These are phyloP conservation scores for Dalechampia spathulata DNA, from an alignment of 441 rosid genomes.

Conservation along the genomic window DNA sequence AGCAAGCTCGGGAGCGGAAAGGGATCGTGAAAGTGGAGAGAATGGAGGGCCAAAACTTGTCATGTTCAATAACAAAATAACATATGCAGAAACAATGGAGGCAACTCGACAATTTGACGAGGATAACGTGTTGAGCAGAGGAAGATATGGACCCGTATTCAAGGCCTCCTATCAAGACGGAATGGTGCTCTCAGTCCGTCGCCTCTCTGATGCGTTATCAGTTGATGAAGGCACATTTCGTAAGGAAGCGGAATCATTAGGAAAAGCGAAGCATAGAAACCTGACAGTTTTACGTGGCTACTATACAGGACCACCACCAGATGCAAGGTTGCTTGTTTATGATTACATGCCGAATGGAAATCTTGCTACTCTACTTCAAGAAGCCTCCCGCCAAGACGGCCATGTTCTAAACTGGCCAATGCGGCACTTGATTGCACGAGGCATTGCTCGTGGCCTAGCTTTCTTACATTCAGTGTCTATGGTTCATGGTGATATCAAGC, in stretches of 20 bases:
- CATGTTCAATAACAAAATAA: slow-evolving; percentile 91
- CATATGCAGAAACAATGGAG: slow-evolving; percentile 79
- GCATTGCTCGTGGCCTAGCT: slow-evolving; percentile 83
- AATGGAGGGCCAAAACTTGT: slow-evolving; percentile 88
- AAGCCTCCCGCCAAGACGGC: slow-evolving; percentile 96
- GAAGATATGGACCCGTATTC: slow-evolving; percentile 73
- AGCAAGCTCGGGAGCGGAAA: slow-evolving; percentile 73
- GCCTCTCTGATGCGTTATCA: slow-evolving; percentile 65
- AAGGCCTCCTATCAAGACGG: slow-evolving; percentile 84
- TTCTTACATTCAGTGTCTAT: slow-evolving; percentile 69
- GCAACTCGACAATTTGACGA: slow-evolving; percentile 89
- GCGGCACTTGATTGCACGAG: slow-evolving; percentile 96
- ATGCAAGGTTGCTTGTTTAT: slow-evolving; percentile 70
- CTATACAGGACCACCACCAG: slow-evolving; percentile 66
- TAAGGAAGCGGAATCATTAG: slow-evolving; percentile 80
- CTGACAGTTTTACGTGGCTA: slow-evolving; percentile 88
- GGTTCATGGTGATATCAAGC: slow-evolving; percentile 83
- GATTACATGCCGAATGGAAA: slow-evolving; percentile 99
- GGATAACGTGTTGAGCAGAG: slow-evolving; percentile 89
- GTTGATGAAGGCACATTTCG: slow-evolving; percentile 63
- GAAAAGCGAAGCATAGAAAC: slow-evolving; percentile 82
- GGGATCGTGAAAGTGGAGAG: slow-evolving; percentile 74
- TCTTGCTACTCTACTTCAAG: slow-evolving; percentile 88
- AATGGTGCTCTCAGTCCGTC: slow-evolving; percentile 83
- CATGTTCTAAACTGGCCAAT: slow-evolving; percentile 98